Conservation (phyloP, 225 moss, liverwort and hornwort species). For the Pseudisothecium myosuroides region DNA sequence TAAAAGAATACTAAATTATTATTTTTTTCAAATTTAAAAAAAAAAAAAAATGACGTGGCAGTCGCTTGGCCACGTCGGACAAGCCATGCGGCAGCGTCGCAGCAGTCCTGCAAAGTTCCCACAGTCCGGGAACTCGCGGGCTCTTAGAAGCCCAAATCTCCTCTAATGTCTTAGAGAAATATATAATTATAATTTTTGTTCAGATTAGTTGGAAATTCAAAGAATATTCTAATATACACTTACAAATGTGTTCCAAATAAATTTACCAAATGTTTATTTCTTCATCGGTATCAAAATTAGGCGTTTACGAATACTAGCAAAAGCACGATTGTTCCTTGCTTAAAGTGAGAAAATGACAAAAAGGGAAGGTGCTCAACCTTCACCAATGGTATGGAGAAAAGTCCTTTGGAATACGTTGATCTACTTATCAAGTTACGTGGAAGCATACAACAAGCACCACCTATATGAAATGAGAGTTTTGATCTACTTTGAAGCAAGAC, state of each 20-base stretch:
- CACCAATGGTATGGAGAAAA: not conserved
- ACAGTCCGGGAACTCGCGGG: too few relatives aligned
- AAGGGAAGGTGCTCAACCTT: not conserved
- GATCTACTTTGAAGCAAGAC: not conserved
- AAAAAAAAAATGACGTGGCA: too few relatives aligned
- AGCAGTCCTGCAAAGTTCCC: too few relatives aligned
- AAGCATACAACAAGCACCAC: accelerated
- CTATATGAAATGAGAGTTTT: not conserved
- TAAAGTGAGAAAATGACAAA: not conserved
- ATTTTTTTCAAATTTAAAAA: too few relatives aligned
- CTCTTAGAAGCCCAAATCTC: too few relatives aligned
- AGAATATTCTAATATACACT: not conserved
- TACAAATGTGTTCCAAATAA: not conserved
- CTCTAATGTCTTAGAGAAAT: not conserved
- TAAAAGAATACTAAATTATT: too few relatives aligned
- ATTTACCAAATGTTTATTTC: not conserved
- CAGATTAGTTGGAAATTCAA: not conserved
- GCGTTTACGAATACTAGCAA: accelerated
- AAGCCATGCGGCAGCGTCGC: too few relatives aligned
- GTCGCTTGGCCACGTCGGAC: too few relatives aligned
- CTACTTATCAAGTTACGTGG: accelerated
- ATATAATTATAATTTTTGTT: too few relatives aligned
- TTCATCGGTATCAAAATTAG: not conserved
- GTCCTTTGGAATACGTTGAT: accelerated
- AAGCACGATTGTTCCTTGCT: accelerated